Base-by-base conservation (phyloP, 768 basidiomycete genomes). In the Boletus tomentosulus region DNA sequence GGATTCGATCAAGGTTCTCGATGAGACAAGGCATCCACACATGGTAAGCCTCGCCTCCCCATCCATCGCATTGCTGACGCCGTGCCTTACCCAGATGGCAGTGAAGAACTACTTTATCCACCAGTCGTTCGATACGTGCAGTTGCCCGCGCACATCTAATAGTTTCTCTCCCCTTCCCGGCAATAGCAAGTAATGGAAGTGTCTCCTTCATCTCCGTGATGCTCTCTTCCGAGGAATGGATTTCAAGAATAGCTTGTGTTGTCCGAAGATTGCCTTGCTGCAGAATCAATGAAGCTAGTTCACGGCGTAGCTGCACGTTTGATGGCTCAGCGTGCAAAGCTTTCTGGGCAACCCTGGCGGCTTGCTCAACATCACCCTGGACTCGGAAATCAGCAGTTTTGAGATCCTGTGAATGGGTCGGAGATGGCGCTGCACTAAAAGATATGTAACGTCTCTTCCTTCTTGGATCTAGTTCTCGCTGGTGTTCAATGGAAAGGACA, bases 61-160 rank as follows among this genome's bases (percentile, higher is more conserved):
- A 19, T 19, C 11, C 25, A 47, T 39, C 15, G 24, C 15, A 35
- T 46, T 22, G 31, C 11, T 1, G 19, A 19, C 19, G 1, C 30
- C 41, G 39, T 58, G 38, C 34, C 43, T 9, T 52, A 16, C 44
- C 35, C 62, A 98, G 96, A 94, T 98, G 86, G 94, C 96, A 0
- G 94, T 99, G 41, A 96, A 95, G 76, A 98, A 98, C 71, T 97
- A 94, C 70, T 99, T 99, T 68, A 99, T 99, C 63, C 87, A 97
- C 41, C 93, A 16, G 97, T 98, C 13, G 95, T 99, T 49, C 88
- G 97, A 60, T 99, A 99, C 65, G 97, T 98, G 19, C 92, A 96
- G 67, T 78, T 99, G 51, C 92, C 93, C 3, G 84, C 33, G 33
- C 33, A 34, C 33, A 34, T 34, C 33, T 34, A 13, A 34, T 13